Base-by-base conservation (phyloP, 2,329 filamentous ascomycete species). In the Calonectria multiphialidica region DNA sequence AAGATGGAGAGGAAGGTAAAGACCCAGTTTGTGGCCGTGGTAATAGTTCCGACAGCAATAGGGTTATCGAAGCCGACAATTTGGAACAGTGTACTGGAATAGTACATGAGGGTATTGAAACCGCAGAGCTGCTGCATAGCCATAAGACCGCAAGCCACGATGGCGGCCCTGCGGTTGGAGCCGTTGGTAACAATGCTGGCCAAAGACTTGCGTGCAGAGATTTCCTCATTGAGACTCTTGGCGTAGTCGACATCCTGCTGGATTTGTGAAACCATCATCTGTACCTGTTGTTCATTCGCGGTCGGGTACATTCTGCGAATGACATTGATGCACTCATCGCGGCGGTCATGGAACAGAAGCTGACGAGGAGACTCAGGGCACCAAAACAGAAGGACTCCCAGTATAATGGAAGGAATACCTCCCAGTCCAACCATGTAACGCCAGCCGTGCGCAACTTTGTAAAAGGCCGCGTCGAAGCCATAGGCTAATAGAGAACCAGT, bases 91-190 rank as follows among this genome's bases (percentile, higher is more conserved):
- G 74, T 76, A 13, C 63, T 70, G 3, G 72, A 75, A 44, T 78
- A 78, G 37, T 78, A 78, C 76, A 78, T 78, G 53, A 78, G 66
- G 1, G 76, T 77, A 33, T 78, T 78, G 62, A 78, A 78, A 3
- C 75, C 74, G 45, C 72, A 77, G 16, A 76, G 66, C 13, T 78
- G 74, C 6, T 81, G 83, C 18, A 85, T 82, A 1, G 84, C 85
- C 86, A 87, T 87, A 15, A 87, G 72, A 1, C 83, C 81, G 59
- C 86, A 87, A 2, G 85, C 86, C 28, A 80, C 78, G 35, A 87
- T 75, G 6, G 86, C 77, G 0, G 86, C 85, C 21, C 86, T 82
- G 16, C 83, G 80, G 35, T 85, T 86, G 9, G 79, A 72, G 0
- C 81, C 81, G 7, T 81, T 79, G 2, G 74, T 80, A 70, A 84